Conservation (phyloP, 352 stramenopile genomes). For the Phytophthora vignae region DNA sequence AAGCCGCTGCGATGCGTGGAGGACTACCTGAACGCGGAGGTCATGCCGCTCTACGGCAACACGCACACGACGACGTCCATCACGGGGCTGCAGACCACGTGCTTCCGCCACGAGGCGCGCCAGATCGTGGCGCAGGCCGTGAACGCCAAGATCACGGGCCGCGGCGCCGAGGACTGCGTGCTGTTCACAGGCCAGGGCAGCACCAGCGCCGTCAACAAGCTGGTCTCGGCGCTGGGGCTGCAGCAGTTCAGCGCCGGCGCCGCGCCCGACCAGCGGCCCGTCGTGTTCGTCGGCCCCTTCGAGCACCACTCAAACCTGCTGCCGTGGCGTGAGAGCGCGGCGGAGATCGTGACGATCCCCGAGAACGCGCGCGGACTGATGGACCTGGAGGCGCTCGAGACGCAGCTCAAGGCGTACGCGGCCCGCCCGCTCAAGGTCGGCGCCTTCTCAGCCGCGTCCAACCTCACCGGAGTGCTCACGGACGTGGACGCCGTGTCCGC, state of each 20-base stretch:
- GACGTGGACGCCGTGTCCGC: conserved; percentile 92
- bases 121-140: conserved; percentile 94
- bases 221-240: conserved; percentile 77
- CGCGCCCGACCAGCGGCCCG: conserved; percentile 39
- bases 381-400: conserved; percentile 61
- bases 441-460: conserved; percentile 95
- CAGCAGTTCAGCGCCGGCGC: conserved; percentile 31
- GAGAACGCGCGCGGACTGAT: conserved; percentile 62
- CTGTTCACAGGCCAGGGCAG: conserved; percentile 93
- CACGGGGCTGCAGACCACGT: conserved; percentile 88
- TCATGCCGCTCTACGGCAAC: conserved; percentile 97
- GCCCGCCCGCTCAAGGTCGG: conserved; percentile 80
- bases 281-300: conserved; percentile 95
- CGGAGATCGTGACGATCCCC: conserved; percentile 79
- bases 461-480: conserved; percentile 95
- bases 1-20: conserved; percentile 91
- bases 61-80: conserved; percentile 95
- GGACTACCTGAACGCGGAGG: conserved; percentile 85
- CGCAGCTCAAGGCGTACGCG: conserved; percentile 58
- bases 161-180: conserved; percentile 93
- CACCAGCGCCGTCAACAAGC: conserved; percentile 86
- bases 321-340: conserved; percentile 94
- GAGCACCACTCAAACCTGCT: conserved; percentile 99
- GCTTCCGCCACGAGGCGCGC: conserved; percentile 95
- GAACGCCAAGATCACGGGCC: conserved; percentile 91